Evolutionary conservation across 345 rosid genomes (phyloP), one percentile per base, ranked within the genome.

Genomic region (Conringia planisiliqua): DNA sequence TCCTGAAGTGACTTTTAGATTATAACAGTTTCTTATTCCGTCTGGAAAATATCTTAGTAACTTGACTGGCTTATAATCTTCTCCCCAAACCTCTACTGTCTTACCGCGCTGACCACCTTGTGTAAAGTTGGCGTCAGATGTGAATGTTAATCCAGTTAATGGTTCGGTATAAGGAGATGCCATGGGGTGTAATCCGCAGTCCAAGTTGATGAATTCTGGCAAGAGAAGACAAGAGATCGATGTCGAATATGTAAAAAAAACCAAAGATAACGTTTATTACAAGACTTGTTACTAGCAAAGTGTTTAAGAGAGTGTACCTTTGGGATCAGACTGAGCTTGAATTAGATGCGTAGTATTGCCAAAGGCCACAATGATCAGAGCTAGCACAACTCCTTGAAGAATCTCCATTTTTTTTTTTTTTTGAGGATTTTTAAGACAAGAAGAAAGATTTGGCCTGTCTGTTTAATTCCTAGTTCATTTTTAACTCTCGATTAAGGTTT

Each of bases 201-300:
- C 89, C 46, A 83, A 70, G 72, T 74, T 85, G 22, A 83, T 77
- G 74, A 83, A 83, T 33, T 82, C 86, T 83, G 79, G 14, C 2
- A 22, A 73, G 38, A 63, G 17, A 43, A 0, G 17, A 40, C 12
- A 62, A 72, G 3, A 29, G 52, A 13, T 39, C 8, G 1, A 29
- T 63, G 52, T 52, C n/a, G 2, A 5, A 46, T 58, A 33, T 16
- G 35, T 16, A 3, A 13, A 10, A 30, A 42, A n/a, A 22, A 22
- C 24, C 10, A 38, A 38, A 71, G 11, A 39, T 10, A 62, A 22
- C n/a, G 22, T 20, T 32, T 33, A 10, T 6, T 35, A 47, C 10
- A 24, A 47, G 32, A 38, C 1, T 17, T 29, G n/a, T n/a, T n/a
- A n/a, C n/a, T n/a, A n/a, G n/a, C n/a, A n/a, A n/a, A n/a, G n/a